phyloP scores from a whole-genome alignment of 1,284 basidiomycete species.

The Coriolopsis trogii region DNA sequence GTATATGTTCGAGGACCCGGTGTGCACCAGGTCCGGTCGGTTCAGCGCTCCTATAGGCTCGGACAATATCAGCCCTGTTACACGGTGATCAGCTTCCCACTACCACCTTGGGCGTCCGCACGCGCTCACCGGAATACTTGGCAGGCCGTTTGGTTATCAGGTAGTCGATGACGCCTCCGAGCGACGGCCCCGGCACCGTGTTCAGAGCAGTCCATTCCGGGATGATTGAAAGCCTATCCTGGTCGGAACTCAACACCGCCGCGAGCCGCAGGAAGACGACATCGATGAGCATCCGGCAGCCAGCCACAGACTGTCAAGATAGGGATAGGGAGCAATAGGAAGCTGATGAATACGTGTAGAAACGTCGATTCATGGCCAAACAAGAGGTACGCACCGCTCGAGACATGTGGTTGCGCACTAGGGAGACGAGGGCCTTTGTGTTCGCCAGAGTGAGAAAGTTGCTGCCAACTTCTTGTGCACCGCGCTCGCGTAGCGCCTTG shows the following conservation, averaged over 20 bases:
- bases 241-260: slow-evolving; percentile 7
- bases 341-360: no score
- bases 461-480: slow-evolving; percentile 5
- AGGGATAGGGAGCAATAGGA: no score
- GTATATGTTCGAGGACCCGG: slow-evolving; percentile 12
- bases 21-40: slow-evolving; percentile 9
- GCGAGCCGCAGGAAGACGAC: slow-evolving; percentile 14
- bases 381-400: slow-evolving; percentile 13
- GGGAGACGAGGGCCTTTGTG: slow-evolving; percentile 12
- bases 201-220: slow-evolving; percentile 11
- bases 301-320: slow-evolving; percentile 6
- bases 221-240: slow-evolving; percentile 7
- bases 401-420: slow-evolving; percentile 16
- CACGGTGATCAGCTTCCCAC: not conserved
- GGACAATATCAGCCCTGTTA: slow-evolving; percentile 11
- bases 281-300: slow-evolving; percentile 16
- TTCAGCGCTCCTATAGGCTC: slow-evolving; percentile 15
- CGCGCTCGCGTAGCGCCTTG: slow-evolving; percentile 1
- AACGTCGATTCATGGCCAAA: no score
- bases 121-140: slow-evolving; percentile 9
- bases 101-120: not conserved
- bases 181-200: not conserved
- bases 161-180: slow-evolving; percentile 14
- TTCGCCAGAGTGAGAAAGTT: slow-evolving; percentile 12
- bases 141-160: slow-evolving; percentile 10